These are phyloP conservation scores for Neolecta irregularis DNA, from an alignment of 1,139 yeast genomes.

Conservation along the genomic window DNA sequence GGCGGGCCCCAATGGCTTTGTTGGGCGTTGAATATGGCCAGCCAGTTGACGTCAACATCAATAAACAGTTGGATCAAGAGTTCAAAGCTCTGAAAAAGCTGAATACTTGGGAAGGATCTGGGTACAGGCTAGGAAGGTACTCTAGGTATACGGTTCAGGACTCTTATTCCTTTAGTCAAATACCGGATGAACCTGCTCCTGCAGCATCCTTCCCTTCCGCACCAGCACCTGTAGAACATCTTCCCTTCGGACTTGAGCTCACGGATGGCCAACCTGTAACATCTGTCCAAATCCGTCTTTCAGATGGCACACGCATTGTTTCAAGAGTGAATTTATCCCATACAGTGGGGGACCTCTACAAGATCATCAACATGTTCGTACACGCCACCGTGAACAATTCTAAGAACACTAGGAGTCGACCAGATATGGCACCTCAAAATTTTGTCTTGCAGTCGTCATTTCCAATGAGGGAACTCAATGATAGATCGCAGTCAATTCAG, in stretches of 20 bases:
- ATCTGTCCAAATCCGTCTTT: conserved; percentile 66
- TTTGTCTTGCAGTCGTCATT: conserved; percentile 68
- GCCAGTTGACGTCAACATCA: conserved; percentile 89
- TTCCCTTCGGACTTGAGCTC: conserved; percentile 13
- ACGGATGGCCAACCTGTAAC: conserved; percentile 21
- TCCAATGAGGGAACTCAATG: conserved; percentile 63
- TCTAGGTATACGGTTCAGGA: conserved; percentile 1
- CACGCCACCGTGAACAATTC: conserved; percentile 26
- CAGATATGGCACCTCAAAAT: conserved; percentile 21
- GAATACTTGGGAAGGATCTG: conserved; percentile 68
- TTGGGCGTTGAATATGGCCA: conserved; percentile 78
- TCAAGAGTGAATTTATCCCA: conserved; percentile 52
- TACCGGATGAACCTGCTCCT: conserved; percentile 7
- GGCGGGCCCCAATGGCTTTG: conserved; percentile 72
- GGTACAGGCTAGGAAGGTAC: conserved; percentile 60
- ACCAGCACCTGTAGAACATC: conserved; percentile 18
- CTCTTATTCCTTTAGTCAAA: too few species aligned
- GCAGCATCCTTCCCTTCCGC: conserved; percentile 48
- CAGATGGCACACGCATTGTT: conserved; percentile 59
- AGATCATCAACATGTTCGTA: conserved; percentile 41
- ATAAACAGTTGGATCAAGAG: conserved; percentile 65
- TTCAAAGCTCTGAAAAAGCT: conserved; percentile 47
- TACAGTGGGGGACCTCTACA: conserved; percentile 52
- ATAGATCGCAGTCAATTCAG: conserved; percentile 40
- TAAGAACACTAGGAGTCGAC: neutral